Conservation (phyloP, 2,329 filamentous ascomycete genomes). For the Tolypocladium inflatum region DNA sequence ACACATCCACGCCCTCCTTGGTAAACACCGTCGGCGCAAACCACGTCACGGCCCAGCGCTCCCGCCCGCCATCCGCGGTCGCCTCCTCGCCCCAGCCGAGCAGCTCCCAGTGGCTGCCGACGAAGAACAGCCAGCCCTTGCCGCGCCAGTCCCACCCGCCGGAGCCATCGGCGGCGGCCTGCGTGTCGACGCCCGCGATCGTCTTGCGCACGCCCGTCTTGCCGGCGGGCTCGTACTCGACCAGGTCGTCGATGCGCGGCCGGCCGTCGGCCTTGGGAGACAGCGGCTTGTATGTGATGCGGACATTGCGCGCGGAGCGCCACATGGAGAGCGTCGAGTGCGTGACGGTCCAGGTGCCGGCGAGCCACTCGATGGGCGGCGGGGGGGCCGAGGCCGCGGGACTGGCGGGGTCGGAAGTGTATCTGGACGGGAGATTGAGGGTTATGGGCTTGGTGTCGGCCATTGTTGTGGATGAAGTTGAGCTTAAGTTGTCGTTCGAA, state of each 20-base stretch:
- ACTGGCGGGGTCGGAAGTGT: conserved; percentile 20
- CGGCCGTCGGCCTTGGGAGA: conserved; percentile 26
- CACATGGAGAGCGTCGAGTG: conserved; percentile 74
- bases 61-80: conserved; percentile 27
- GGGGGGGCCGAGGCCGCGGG: conserved; percentile 19
- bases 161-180: conserved; percentile 19
- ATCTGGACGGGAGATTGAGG: conserved; percentile 36
- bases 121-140: conserved; percentile 63
- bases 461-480: background rate
- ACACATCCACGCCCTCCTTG: conserved; percentile 71
- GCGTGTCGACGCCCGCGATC: conserved; percentile 56
- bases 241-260: conserved; percentile 57
- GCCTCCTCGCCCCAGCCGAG: conserved; percentile 59
- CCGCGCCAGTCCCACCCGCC: conserved; percentile 66
- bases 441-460: conserved; percentile 10
- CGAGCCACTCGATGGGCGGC: conserved; percentile 50
- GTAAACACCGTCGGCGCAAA: conserved; percentile 80
- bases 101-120: conserved; percentile 71
- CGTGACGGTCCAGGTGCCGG: conserved; percentile 62
- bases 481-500: background rate
- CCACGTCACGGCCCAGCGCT: conserved; percentile 73
- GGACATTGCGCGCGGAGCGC: conserved; percentile 69
- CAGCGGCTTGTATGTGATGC: conserved; percentile 62
- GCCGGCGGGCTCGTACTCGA: conserved; percentile 54
- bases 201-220: conserved; percentile 41